Evolutionary conservation across 2,329 filamentous ascomycete species (phyloP), one percentile per base, ranked within the genome.

Genomic region (Metarhizium brunneum): DNA sequence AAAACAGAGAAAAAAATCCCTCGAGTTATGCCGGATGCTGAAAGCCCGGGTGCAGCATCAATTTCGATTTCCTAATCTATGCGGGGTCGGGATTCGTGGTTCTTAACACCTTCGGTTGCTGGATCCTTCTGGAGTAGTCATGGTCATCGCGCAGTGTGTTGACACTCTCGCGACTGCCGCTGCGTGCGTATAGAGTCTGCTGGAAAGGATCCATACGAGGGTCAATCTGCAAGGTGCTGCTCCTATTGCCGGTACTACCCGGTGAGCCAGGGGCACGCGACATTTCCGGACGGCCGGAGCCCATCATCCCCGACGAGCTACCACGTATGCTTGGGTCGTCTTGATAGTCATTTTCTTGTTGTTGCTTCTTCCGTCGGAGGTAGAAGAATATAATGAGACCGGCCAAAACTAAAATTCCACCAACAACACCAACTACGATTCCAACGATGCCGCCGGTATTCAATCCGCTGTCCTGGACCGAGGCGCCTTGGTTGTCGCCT

Each of bases 111-210:
- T 78, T 73, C 10, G 78, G 75, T 47, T 76, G 71, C 52, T 78
- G 79, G 14, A 86, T 82, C 60, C 76, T 74, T 59, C 83, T 73
- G 43, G 83, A 85, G 64, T 86, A 86, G 61, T 86, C 83, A 57
- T 83, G 81, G 58, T 86, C 81, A 64, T 86, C 83, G 56, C 79
- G 79, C 5, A 86, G 69, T 1, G 83, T 85, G 61, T 81, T 81
- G 64, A 86, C 70, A 64, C 82, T 86, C 65, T 86, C 83, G 58
- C 78, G 77, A 62, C 82, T 85, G 65, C 79, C 79, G 62, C 77
- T 83, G 30, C 79, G 74, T 47, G 73, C 71, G 65, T 85, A 86
- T 13, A 84, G 70, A 18, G 77, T 78, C 40, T 76, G 74, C 50
- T 79, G 76, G 58, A 80, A 84, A 0, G 83, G 83, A 62, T 86